Evolutionary conservation across 768 basidiomycete genomes (phyloP).

Genomic region (Collybia sordida): DNA sequence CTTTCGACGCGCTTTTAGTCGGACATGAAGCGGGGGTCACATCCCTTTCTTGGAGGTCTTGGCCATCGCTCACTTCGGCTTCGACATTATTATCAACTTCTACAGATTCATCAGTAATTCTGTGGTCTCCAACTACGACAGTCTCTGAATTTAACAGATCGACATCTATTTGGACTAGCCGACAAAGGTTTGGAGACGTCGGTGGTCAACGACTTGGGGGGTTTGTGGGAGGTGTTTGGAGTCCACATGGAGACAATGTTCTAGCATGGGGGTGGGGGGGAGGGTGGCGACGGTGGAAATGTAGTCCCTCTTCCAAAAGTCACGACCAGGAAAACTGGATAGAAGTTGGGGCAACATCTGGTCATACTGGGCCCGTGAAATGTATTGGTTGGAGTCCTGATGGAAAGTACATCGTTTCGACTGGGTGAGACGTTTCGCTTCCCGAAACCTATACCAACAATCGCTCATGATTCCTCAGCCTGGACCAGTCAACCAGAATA

Average conservation of each 20-base stretch:
- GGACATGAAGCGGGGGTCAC: slow-evolving; percentile 97
- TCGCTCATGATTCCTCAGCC: slow-evolving; percentile 36
- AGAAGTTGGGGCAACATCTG: slow-evolving; percentile 78
- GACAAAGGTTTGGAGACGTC: slow-evolving; percentile 90
- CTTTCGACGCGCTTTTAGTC: slow-evolving; percentile 90
- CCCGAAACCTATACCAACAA: no score
- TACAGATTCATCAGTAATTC: slow-evolving; percentile 90
- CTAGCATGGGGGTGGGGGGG: slow-evolving; percentile 94
- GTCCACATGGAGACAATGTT: slow-evolving; percentile 54
- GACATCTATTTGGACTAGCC: slow-evolving; percentile 85
- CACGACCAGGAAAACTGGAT: slow-evolving; percentile 56
- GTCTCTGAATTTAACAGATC: slow-evolving; percentile 32
- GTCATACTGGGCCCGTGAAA: slow-evolving; percentile 80
- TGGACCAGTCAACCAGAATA: slow-evolving; percentile 91
- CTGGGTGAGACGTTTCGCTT: slow-evolving; percentile 49
- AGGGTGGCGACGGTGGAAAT: slow-evolving; percentile 87
- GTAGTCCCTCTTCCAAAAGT: slow-evolving; percentile 20
- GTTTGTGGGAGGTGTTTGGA: slow-evolving; percentile 91
- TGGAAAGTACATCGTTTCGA: slow-evolving; percentile 84
- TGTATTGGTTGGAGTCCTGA: slow-evolving; percentile 84
- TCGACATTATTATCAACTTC: slow-evolving; percentile 86
- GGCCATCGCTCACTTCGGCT: slow-evolving; percentile 12
- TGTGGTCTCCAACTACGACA: slow-evolving; percentile 83
- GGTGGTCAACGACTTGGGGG: slow-evolving; percentile 90
- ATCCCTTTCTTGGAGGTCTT: slow-evolving; percentile 79